These are phyloP conservation scores for Lactuca sativa DNA, from an alignment of 129 eudicot species.

Conservation along the genomic window DNA sequence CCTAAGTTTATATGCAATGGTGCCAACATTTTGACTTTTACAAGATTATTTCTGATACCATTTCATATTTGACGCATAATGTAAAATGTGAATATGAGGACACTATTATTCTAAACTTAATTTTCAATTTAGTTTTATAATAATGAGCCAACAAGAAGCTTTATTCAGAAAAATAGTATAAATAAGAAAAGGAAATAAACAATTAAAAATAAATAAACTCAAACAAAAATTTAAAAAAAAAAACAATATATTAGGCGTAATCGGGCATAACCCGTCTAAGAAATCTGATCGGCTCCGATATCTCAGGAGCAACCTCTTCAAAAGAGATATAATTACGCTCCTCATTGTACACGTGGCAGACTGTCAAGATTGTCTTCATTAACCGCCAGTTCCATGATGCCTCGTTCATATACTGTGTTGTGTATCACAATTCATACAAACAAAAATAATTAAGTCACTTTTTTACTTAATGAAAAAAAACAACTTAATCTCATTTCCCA, in stretches of 20 bases:
- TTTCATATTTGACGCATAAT: too few species aligned
- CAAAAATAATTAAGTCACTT: not conserved
- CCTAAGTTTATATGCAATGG: too few species aligned
- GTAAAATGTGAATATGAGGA: too few species aligned
- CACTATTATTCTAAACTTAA: too few species aligned
- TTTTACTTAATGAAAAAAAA: not conserved
- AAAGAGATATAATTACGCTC: conserved; percentile 74
- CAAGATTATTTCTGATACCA: too few species aligned
- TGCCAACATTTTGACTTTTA: too few species aligned
- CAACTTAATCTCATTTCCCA: not conserved
- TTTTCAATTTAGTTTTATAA: not conserved
- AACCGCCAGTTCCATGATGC: conserved; percentile 97
- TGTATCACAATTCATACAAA: not conserved
- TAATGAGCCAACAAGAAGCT: conserved; percentile 24
- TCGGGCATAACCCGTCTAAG: conserved; percentile 85
- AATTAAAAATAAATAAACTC: not conserved
- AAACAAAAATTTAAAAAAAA: not conserved
- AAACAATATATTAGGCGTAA: conserved; percentile 41
- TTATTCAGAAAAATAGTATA: not conserved
- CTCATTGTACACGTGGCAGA: conserved; percentile 69
- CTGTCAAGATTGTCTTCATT: conserved; percentile 87
- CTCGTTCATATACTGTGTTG: conserved; percentile 70
- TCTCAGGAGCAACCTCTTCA: conserved; percentile 77
- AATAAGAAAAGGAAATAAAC: conserved; percentile 5
- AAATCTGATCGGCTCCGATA: conserved; percentile 66